A percentile compares a stretch with the other conserved stretches of the same genome.
These are phyloP conservation scores for Corymbia maculata DNA, from an alignment of 345 rosid genomes.

Conservation along the genomic window DNA sequence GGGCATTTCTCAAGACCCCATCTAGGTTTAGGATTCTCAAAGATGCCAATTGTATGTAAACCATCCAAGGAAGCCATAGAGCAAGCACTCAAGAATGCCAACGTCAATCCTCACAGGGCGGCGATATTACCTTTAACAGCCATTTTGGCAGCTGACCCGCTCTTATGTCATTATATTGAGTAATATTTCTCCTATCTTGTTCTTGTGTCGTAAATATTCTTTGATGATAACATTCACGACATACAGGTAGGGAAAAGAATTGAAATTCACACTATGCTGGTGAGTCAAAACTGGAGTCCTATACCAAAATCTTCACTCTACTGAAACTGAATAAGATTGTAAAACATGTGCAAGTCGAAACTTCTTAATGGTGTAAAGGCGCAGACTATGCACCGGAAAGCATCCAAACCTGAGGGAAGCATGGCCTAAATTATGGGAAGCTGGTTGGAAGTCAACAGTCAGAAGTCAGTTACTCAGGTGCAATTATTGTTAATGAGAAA, in stretches of 20 bases:
- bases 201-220: slow-evolving; percentile 46
- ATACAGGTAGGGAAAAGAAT: slow-evolving; percentile 51
- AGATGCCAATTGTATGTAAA: slow-evolving; percentile 65
- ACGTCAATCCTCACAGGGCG: slow-evolving; percentile 63
- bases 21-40: slow-evolving; percentile 18
- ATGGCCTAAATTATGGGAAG: slow-evolving; percentile 62
- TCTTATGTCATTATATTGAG: background rate
- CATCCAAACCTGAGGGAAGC: slow-evolving; percentile 81
- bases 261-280: slow-evolving; percentile 76
- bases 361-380: slow-evolving; percentile 44
- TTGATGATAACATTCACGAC: slow-evolving; percentile 78
- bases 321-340: background rate
- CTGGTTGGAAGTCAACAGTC: slow-evolving; percentile 33
- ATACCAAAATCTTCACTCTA: background rate
- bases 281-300: slow-evolving; percentile 12
- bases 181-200: background rate
- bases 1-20: slow-evolving; percentile 9
- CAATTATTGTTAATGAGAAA: background rate
- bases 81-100: slow-evolving; percentile 48
- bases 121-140: slow-evolving; percentile 13
- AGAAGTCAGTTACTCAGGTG: slow-evolving; percentile 20
- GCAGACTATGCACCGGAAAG: slow-evolving; percentile 73
- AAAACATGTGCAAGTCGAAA: slow-evolving; percentile 46
- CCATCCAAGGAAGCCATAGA: slow-evolving; percentile 61
- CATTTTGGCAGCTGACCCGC: background rate